Evolutionary conservation across 805 yeast species (phyloP).

Genomic region (Ogataea polymorpha): DNA sequence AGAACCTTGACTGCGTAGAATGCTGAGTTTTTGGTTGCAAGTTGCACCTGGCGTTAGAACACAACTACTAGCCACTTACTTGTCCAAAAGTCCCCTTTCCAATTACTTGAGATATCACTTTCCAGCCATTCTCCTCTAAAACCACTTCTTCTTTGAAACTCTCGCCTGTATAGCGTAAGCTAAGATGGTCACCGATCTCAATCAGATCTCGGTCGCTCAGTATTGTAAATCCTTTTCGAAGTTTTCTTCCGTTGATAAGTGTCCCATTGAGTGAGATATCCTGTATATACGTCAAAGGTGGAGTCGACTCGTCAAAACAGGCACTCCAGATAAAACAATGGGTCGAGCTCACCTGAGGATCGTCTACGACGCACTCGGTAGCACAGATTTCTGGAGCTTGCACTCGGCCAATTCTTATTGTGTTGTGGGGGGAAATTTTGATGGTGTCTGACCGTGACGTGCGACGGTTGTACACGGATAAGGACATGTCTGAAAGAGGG

Average conservation of each 20-base stretch:
- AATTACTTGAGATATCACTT: constrained; percentile 37
- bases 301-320: constrained; percentile 46
- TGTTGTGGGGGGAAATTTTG: constrained; percentile 28
- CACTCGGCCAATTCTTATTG: constrained; percentile 44
- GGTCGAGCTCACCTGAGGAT: constrained; percentile 40
- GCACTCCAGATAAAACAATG: constrained; percentile 40
- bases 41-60: constrained; percentile 26
- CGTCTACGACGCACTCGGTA: constrained; percentile 28
- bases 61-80: constrained; percentile 29
- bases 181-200: constrained; percentile 33
- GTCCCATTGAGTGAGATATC: constrained; percentile 54
- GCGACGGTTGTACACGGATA: background rate
- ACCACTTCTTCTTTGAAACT: constrained; percentile 11
- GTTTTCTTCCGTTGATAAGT: constrained; percentile 37
- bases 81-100: constrained; percentile 62
- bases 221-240: constrained; percentile 29
- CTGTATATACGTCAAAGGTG: constrained; percentile 47
- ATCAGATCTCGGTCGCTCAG: constrained; percentile 38
- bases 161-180: constrained; percentile 12
- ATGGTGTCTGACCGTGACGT: constrained; percentile 3
- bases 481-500: constrained; percentile 7
- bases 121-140: constrained; percentile 37
- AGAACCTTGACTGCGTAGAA: constrained; percentile 50
- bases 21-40: constrained; percentile 29
- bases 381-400: constrained; percentile 23